Percentiles rank a stretch among this genome's conserved stretches.
phyloP scores from a whole-genome alignment of 2,329 filamentous ascomycete genomes.

The Fusarium stilboides region DNA sequence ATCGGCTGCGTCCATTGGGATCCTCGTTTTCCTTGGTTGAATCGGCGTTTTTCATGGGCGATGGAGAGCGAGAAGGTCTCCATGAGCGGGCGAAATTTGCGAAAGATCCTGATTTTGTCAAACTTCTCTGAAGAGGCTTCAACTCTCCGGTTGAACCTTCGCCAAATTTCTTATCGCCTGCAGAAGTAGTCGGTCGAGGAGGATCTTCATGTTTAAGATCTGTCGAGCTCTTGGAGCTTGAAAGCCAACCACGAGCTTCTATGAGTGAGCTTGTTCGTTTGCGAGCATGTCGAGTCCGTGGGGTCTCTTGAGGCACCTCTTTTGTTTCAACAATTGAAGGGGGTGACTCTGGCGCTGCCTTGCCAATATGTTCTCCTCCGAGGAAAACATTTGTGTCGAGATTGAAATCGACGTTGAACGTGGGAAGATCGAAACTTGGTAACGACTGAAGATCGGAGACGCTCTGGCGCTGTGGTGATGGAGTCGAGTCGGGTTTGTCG shows the following conservation, averaged over 20 bases:
- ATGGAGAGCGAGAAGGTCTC: conserved; percentile 66
- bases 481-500: conserved; percentile 45
- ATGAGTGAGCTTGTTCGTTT: conserved; percentile 64
- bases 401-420: conserved; percentile 66
- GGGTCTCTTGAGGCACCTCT: conserved; percentile 39
- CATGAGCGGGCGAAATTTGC: conserved; percentile 68
- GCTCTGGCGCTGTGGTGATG: conserved; percentile 42
- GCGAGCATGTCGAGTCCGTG: conserved; percentile 42
- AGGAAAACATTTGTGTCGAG: conserved; percentile 64
- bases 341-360: conserved; percentile 29
- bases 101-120: conserved; percentile 63
- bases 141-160: conserved; percentile 42
- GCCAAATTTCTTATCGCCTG: conserved; percentile 42
- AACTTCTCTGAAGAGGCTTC: conserved; percentile 55
- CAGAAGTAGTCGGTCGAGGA: conserved; percentile 49
- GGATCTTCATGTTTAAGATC: conserved; percentile 45
- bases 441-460: conserved; percentile 33
- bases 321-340: conserved; percentile 43
- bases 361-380: conserved; percentile 45
- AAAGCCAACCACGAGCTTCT: conserved; percentile 68
- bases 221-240: conserved; percentile 60
- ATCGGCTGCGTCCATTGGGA: conserved; percentile 43
- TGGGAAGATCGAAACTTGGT: conserved; percentile 64
- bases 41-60: conserved; percentile 57
- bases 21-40: conserved; percentile 43